Conservation (phyloP, 1,284 basidiomycete genomes). For the Somion occarium region DNA sequence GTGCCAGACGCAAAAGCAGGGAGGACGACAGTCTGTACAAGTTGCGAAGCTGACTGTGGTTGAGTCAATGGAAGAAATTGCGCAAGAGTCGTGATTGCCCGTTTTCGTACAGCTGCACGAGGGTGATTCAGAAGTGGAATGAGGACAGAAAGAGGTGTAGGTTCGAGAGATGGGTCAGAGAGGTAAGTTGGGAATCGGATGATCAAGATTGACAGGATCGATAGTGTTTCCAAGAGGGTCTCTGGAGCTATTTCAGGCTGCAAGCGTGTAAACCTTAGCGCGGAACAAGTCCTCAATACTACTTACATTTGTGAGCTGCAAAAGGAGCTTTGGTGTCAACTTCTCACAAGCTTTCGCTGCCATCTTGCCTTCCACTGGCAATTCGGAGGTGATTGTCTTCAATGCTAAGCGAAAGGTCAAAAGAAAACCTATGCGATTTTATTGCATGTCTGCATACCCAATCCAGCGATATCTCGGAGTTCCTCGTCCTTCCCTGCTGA, state of each 20-base stretch:
- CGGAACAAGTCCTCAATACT: background rate
- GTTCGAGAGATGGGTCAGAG: constrained; percentile 45
- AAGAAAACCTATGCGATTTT: constrained; percentile 3
- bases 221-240: constrained; percentile 83
- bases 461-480: constrained; percentile 87
- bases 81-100: constrained; percentile 81
- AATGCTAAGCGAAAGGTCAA: constrained; percentile 50
- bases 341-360: constrained; percentile 80
- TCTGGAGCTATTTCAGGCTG: constrained; percentile 75
- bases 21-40: constrained; percentile 56
- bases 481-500: constrained; percentile 85
- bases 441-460: constrained; percentile 53
- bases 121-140: constrained; percentile 72
- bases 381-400: constrained; percentile 90
- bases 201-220: constrained; percentile 90
- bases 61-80: constrained; percentile 73
- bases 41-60: constrained; percentile 46
- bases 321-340: constrained; percentile 80
- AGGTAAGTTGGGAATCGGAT: constrained; percentile 77
- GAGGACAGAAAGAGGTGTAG: constrained; percentile 67
- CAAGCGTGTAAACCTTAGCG: background rate
- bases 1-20: constrained; percentile 53
- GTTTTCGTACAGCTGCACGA: constrained; percentile 85
- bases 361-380: constrained; percentile 77
- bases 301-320: constrained; percentile 71